phyloP scores from a whole-genome alignment of 2,329 filamentous ascomycete genomes.

The Endocalyx cinctus region DNA sequence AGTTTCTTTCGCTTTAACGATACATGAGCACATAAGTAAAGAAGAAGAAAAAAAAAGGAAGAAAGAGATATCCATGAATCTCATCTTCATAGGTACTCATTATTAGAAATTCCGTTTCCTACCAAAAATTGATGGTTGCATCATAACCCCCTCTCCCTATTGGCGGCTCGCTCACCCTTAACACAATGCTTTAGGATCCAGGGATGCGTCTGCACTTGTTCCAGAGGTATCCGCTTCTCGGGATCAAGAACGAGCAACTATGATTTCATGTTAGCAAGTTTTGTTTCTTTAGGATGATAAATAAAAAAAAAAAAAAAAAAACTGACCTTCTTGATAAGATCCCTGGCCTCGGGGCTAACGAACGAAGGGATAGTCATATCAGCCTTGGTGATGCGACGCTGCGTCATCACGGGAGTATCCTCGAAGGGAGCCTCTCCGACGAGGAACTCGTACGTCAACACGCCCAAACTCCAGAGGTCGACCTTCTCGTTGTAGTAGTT shows the following conservation, averaged over 20 bases:
- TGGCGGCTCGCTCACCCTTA: slow-evolving; percentile 51
- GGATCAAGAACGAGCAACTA: slow-evolving; percentile 87
- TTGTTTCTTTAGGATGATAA: too few species aligned
- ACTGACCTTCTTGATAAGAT: slow-evolving; percentile 84
- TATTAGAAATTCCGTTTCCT: too few species aligned
- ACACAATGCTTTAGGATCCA: slow-evolving; percentile 97
- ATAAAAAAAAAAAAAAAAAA: neutral
- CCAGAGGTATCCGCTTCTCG: slow-evolving; percentile 85
- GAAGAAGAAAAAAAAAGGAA: too few species aligned
- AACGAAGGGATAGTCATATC: slow-evolving; percentile 93
- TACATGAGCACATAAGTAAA: too few species aligned
- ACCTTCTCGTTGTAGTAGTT: slow-evolving; percentile 95
- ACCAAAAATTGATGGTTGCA: too few species aligned
- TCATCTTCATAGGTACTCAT: too few species aligned
- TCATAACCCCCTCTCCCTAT: slow-evolving; percentile 42
- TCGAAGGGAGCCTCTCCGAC: slow-evolving; percentile 97
- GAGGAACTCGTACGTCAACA: slow-evolving; percentile 93
- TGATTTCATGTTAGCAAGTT: slow-evolving; percentile 3
- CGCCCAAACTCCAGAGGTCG: slow-evolving; percentile 92
- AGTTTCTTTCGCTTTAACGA: too few species aligned
- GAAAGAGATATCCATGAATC: too few species aligned
- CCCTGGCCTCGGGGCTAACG: slow-evolving; percentile 83
- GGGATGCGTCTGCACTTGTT: slow-evolving; percentile 83
- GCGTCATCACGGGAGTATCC: slow-evolving; percentile 91
- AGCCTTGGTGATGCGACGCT: slow-evolving; percentile 77